A percentile compares a stretch with the other conserved stretches of the same genome.
Evolutionary conservation across 768 basidiomycete species (phyloP).

Genomic region (Harrya chromipes): DNA sequence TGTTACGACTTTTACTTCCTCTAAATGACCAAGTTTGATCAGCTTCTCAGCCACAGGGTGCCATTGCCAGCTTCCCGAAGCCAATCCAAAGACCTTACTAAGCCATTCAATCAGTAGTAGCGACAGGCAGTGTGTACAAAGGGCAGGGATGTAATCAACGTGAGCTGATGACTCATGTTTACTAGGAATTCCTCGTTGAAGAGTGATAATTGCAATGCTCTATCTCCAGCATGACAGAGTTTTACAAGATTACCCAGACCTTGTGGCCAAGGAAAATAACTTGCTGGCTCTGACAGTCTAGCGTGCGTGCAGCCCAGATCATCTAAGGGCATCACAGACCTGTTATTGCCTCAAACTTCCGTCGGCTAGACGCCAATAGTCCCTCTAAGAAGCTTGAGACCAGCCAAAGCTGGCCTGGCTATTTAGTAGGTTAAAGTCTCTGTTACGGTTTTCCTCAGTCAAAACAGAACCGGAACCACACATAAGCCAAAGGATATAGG

Average conservation of each 20-base stretch:
- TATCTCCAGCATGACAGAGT: conserved; percentile 81
- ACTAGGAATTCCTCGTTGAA: conserved; percentile 91
- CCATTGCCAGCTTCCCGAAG: conserved; percentile 58
- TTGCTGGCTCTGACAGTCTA: conserved; percentile 90
- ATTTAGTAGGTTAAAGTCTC: conserved; percentile 94
- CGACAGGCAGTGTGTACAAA: conserved; percentile 89
- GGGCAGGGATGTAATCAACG: conserved; percentile 90
- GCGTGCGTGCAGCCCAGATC: conserved; percentile 85
- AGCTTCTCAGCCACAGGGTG: conserved; percentile 53
- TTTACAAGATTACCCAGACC: conserved; percentile 78
- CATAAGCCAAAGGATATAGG: too few species aligned
- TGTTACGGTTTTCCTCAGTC: conserved; percentile 94
- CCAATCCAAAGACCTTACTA: conserved; percentile 83
- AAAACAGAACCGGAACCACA: too few species aligned
- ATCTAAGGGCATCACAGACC: conserved; percentile 91
- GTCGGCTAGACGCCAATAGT: conserved; percentile 77
- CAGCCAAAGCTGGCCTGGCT: conserved; percentile 71
- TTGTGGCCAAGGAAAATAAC: conserved; percentile 73
- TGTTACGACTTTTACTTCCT: conserved; percentile 84
- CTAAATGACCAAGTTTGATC: conserved; percentile 80
- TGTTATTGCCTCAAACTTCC: conserved; percentile 90
- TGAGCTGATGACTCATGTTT: conserved; percentile 85
- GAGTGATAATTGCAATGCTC: conserved; percentile 91
- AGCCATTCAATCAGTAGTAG: conserved; percentile 91
- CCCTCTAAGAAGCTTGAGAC: conserved; percentile 82